phyloP scores from a whole-genome alignment of 352 stramenopile species.

The Blastocystis sp. region DNA sequence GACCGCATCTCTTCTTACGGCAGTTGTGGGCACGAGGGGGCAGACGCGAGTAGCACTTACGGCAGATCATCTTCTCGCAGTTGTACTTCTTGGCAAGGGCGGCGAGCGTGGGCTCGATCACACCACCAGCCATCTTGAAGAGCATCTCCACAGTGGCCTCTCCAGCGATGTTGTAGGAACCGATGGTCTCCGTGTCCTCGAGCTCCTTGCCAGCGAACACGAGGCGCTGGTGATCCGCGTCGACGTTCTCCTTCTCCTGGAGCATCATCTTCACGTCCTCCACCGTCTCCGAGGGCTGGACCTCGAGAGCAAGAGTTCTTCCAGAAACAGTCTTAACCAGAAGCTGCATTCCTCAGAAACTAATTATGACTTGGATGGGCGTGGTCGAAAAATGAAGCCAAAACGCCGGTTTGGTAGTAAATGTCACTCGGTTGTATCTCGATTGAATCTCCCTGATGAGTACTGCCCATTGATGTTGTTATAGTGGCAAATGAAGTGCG shows the following conservation, averaged over 20 bases:
- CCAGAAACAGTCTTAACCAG: slow-evolving; percentile 61
- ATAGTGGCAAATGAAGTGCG: too few relatives aligned
- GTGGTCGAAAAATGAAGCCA: background rate
- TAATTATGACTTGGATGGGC: background rate
- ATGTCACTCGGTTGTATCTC: background rate
- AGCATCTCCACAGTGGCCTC: slow-evolving; percentile 71
- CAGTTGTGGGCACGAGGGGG: slow-evolving; percentile 97
- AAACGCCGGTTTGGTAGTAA: background rate
- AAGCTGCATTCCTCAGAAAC: slow-evolving; percentile 22
- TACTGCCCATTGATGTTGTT: too few relatives aligned
- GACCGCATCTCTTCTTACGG: slow-evolving; percentile 99
- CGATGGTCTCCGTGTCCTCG: slow-evolving; percentile 71
- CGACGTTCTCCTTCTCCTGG: slow-evolving; percentile 57
- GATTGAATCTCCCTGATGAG: background rate
- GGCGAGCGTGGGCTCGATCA: slow-evolving; percentile 91
- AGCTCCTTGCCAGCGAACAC: slow-evolving; percentile 74
- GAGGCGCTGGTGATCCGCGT: slow-evolving; percentile 72
- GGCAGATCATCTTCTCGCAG: slow-evolving; percentile 98
- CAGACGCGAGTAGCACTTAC: slow-evolving; percentile 97
- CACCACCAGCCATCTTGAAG: slow-evolving; percentile 70
- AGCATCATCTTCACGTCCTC: slow-evolving; percentile 60
- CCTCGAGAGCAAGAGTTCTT: slow-evolving; percentile 63
- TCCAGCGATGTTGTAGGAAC: slow-evolving; percentile 73
- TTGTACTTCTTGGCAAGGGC: slow-evolving; percentile 98
- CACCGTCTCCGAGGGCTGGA: slow-evolving; percentile 37